Evolutionary conservation across 495 filamentous ascomycete species (phyloP).

Genomic region (Tuber calosporum): DNA sequence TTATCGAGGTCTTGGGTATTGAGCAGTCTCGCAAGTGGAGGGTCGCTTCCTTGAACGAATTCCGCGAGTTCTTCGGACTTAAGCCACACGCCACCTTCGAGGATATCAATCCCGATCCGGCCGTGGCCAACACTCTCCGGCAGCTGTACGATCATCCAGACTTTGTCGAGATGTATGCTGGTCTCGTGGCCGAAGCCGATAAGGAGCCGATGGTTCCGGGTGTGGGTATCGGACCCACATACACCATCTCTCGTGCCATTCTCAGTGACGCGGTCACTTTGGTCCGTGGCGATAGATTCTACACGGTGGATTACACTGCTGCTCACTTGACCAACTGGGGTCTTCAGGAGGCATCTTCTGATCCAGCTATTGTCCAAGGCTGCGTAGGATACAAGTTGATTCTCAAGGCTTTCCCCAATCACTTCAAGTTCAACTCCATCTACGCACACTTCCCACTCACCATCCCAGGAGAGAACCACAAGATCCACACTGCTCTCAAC

Average conservation of each 20-base stretch:
- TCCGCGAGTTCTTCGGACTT: conserved; percentile 71
- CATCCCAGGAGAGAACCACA: conserved; percentile 62
- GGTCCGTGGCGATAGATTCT: conserved; percentile 82
- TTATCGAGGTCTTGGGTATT: conserved; percentile 78
- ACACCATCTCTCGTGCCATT: conserved; percentile 74
- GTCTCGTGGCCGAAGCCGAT: conserved; percentile 71
- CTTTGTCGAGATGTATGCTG: conserved; percentile 74
- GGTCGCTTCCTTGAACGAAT: conserved; percentile 76
- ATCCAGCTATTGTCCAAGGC: conserved; percentile 67
- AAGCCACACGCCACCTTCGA: conserved; percentile 70
- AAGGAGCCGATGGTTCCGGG: conserved; percentile 68
- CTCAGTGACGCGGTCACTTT: conserved; percentile 78
- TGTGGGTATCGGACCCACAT: conserved; percentile 72
- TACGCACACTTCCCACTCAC: conserved; percentile 89
- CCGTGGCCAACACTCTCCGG: conserved; percentile 62
- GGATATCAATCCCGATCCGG: conserved; percentile 72
- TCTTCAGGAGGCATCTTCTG: conserved; percentile 65
- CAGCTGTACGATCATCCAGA: conserved; percentile 74
- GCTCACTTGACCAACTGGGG: conserved; percentile 61
- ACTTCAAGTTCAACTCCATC: conserved; percentile 70
- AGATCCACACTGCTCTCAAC: conserved; percentile 66
- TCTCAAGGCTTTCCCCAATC: conserved; percentile 67
- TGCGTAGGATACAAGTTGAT: conserved; percentile 82
- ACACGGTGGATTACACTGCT: conserved; percentile 58
- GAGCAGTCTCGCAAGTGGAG: conserved; percentile 79